Evolutionary conservation across 306 rosid genomes (phyloP).

Genomic region (Rosa lucieae): DNA sequence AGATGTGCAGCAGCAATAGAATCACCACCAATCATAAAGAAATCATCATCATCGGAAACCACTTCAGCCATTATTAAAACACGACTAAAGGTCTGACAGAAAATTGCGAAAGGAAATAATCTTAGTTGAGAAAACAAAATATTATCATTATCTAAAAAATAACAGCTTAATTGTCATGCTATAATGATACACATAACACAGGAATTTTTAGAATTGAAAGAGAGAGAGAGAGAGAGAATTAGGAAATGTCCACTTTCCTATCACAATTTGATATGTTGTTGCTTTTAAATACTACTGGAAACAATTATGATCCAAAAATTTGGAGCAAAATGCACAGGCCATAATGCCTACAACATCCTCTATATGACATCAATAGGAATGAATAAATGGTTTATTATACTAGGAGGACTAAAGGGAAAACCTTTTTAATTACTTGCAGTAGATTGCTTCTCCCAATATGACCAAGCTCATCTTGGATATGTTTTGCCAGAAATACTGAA

Average conservation of each 20-base stretch:
- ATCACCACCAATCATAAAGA: conserved; percentile 81
- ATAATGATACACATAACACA: not conserved
- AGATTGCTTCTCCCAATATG: conserved; percentile 39
- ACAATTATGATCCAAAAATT: not conserved
- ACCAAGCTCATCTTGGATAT: conserved; percentile 38
- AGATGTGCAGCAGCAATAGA: conserved; percentile 90
- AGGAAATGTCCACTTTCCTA: not conserved
- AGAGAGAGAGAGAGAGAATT: not conserved
- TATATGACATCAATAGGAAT: not conserved
- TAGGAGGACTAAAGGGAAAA: conserved; percentile 22
- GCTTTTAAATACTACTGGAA: not conserved
- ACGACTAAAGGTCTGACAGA: conserved; percentile 62
- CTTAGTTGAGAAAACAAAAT: not conserved
- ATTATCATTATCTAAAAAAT: not conserved
- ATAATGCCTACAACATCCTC: not conserved
- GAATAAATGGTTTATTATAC: no score
- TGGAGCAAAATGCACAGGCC: not conserved
- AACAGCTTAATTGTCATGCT: not conserved
- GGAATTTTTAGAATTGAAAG: not conserved
- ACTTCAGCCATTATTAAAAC: conserved; percentile 55
- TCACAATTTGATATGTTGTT: not conserved
- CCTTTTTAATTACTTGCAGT: conserved; percentile 66
- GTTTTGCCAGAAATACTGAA: conserved; percentile 36
- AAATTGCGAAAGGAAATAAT: not conserved
- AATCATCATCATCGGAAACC: conserved; percentile 66